Evolutionary conservation across 306 rosid species (phyloP).

Genomic region (Trifolium fragiferum): DNA sequence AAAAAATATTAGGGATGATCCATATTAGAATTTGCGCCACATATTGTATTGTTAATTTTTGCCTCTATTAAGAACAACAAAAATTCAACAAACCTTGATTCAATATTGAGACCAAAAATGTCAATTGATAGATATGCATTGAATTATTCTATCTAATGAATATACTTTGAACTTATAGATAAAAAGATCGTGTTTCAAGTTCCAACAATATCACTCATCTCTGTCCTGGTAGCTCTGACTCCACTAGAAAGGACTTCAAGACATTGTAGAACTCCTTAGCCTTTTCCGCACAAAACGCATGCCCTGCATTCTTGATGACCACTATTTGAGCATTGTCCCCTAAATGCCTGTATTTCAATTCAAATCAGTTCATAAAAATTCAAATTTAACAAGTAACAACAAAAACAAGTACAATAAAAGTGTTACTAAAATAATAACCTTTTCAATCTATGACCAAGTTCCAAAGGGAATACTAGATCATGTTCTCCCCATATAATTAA

Average conservation of each 20-base stretch:
- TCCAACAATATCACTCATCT: no score
- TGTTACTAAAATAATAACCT: conserved; percentile 48
- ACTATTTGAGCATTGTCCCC: conserved; percentile 72
- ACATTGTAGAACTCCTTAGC: conserved; percentile 58
- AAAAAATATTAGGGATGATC: no score
- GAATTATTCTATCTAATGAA: no score
- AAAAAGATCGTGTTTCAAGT: no score
- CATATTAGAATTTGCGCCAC: no score
- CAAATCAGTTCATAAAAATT: conserved; percentile 8
- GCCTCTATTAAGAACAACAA: no score
- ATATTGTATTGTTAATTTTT: no score
- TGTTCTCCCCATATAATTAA: conserved; percentile 87
- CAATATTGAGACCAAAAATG: no score
- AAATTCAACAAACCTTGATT: no score
- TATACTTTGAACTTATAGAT: no score
- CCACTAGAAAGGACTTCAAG: conserved; percentile 63
- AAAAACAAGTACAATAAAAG: conserved; percentile 1
- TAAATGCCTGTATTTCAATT: conserved; percentile 57
- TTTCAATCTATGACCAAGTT: conserved; percentile 71
- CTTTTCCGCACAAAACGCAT: conserved; percentile 66
- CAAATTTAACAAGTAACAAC: background rate
- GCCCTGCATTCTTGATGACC: conserved; percentile 74
- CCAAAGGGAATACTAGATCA: conserved; percentile 74
- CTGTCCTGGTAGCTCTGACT: background rate
- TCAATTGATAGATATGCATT: no score